A percentile compares a stretch with the other conserved stretches of the same genome.
Conservation (phyloP, 495 filamentous ascomycete genomes). For the Penicillium egyptiacum region DNA sequence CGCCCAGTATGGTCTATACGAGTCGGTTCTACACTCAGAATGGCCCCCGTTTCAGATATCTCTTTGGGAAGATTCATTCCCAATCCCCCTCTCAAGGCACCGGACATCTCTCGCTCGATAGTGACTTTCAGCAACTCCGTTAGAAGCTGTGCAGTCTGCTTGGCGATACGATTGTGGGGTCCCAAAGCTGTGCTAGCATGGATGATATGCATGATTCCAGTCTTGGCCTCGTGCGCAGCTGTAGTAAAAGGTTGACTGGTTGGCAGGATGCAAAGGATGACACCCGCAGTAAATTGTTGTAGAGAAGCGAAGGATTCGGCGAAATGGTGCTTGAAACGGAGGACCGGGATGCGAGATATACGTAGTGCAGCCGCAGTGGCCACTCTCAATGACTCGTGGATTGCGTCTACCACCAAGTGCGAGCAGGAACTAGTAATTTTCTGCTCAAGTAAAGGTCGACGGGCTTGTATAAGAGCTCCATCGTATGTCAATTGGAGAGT, state of each 20-base stretch:
- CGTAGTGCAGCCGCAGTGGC: slow-evolving; percentile 24
- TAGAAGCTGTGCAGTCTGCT: slow-evolving; percentile 24
- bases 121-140: slow-evolving; percentile 23
- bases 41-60: background rate
- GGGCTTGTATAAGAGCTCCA: slow-evolving; percentile 21
- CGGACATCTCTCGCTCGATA: slow-evolving; percentile 21
- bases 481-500: slow-evolving; percentile 23
- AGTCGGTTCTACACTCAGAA: background rate
- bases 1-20: background rate
- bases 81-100: slow-evolving; percentile 9
- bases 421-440: slow-evolving; percentile 6
- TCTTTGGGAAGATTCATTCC: background rate
- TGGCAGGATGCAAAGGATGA: slow-evolving; percentile 26
- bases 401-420: slow-evolving; percentile 14
- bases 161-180: slow-evolving; percentile 22
- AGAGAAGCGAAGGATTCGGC: slow-evolving; percentile 20
- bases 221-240: slow-evolving; percentile 21
- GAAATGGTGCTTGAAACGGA: slow-evolving; percentile 23
- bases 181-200: slow-evolving; percentile 17
- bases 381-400: slow-evolving; percentile 15
- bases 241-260: slow-evolving; percentile 21
- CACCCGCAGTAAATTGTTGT: slow-evolving; percentile 25
- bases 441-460: slow-evolving; percentile 19
- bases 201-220: slow-evolving; percentile 23
- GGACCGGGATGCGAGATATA: slow-evolving; percentile 22